phyloP scores from a whole-genome alignment of 176 grass and related monocot species.

The Hsuehochloa calcarea region DNA sequence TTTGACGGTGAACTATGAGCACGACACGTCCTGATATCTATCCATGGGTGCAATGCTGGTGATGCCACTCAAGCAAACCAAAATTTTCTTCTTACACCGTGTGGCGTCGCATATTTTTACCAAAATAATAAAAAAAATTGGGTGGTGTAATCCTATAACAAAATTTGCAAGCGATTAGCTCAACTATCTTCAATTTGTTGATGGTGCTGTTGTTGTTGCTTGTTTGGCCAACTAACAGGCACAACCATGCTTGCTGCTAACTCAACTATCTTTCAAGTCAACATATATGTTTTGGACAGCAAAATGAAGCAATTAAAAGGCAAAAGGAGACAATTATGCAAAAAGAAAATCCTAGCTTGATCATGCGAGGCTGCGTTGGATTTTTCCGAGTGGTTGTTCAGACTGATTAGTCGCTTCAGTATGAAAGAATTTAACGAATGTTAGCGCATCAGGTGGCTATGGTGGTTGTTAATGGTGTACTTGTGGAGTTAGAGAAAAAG shows the following conservation, averaged over 20 bases:
- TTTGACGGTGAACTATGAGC: slow-evolving; percentile 12
- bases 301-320: background rate
- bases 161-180: slow-evolving; percentile 23
- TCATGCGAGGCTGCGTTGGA: slow-evolving; percentile 8
- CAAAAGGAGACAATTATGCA: background rate
- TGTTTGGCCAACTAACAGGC: slow-evolving; percentile 47
- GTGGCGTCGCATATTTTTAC: background rate
- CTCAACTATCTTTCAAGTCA: slow-evolving; percentile 39
- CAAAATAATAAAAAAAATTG: background rate
- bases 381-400: slow-evolving; percentile 6
- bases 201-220: slow-evolving; percentile 27
- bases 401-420: background rate
- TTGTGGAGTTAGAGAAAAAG: slow-evolving; percentile 1
- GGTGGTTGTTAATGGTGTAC: slow-evolving; percentile 11
- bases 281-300: background rate
- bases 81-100: slow-evolving; percentile 20
- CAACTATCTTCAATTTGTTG: slow-evolving; percentile 1
- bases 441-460: slow-evolving; percentile 33
- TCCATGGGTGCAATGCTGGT: slow-evolving; percentile 23
- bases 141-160: background rate
- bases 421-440: background rate
- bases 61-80: slow-evolving; percentile 31
- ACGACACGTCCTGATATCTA: slow-evolving; percentile 27
- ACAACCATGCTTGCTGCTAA: slow-evolving; percentile 41
- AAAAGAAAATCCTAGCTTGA: background rate